These are phyloP conservation scores for Gaeumannomyces sp. DNA, from an alignment of 2,329 filamentous ascomycete genomes.

Conservation along the genomic window DNA sequence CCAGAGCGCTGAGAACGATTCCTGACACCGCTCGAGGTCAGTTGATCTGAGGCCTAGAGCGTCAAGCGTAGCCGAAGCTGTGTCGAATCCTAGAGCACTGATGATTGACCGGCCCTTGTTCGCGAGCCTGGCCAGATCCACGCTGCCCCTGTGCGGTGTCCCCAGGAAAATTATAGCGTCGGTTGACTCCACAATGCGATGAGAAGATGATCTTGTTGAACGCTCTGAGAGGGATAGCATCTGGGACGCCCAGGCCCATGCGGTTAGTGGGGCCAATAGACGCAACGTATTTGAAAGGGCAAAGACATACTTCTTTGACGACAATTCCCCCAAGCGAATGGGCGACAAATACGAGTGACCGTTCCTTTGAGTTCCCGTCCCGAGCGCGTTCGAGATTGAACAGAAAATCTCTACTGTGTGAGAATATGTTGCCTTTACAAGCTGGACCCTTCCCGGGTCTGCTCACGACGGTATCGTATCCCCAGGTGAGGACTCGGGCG, in stretches of 20 bases:
- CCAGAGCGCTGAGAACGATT: slow-evolving; percentile 16
- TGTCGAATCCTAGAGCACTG: slow-evolving; percentile 10
- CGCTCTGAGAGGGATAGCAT: no score
- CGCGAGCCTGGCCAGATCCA: slow-evolving; percentile 11
- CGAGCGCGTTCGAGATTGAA: slow-evolving; percentile 4
- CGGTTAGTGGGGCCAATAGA: no score
- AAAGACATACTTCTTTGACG: slow-evolving; percentile 14
- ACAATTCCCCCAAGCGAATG: slow-evolving; percentile 16
- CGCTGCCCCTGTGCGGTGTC: slow-evolving; percentile 17
- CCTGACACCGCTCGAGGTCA: slow-evolving; percentile 16
- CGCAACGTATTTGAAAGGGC: background rate
- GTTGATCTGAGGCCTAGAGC: slow-evolving; percentile 11
- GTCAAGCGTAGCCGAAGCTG: slow-evolving; percentile 12
- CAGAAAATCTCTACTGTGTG: slow-evolving; percentile 13
- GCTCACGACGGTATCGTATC: slow-evolving; percentile 13
- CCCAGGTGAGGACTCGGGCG: slow-evolving; percentile 10
- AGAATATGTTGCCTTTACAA: slow-evolving; percentile 12
- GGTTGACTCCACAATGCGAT: slow-evolving; percentile 12
- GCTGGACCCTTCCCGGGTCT: slow-evolving; percentile 1
- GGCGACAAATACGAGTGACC: slow-evolving; percentile 14
- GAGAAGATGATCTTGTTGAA: no score
- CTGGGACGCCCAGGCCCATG: no score
- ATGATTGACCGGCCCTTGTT: slow-evolving; percentile 5
- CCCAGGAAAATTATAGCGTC: slow-evolving; percentile 15
- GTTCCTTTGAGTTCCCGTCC: background rate